Conservation (phyloP, 305 asterid species). For the Plantago coronopus region DNA sequence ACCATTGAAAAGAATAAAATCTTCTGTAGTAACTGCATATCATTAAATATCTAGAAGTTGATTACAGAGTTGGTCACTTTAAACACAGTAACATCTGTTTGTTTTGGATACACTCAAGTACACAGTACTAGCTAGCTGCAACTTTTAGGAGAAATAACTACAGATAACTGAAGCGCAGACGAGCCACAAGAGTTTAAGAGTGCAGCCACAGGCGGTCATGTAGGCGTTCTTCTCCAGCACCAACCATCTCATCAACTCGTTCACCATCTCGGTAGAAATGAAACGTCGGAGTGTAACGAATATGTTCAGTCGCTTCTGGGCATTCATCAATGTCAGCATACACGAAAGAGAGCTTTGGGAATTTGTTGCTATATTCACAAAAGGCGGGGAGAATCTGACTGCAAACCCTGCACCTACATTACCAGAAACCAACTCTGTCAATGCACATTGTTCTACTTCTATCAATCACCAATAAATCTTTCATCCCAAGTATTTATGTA, state of each 20-base stretch:
- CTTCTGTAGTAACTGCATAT: too few species aligned
- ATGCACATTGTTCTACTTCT: background rate
- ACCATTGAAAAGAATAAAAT: too few species aligned
- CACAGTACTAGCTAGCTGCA: too few species aligned
- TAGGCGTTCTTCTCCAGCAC: constrained; percentile 79
- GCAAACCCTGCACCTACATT: constrained; percentile 74
- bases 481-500: background rate
- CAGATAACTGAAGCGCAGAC: background rate
- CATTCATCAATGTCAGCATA: constrained; percentile 88
- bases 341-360: constrained; percentile 63
- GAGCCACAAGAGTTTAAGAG: constrained; percentile 33
- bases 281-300: constrained; percentile 77
- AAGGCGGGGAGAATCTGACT: constrained; percentile 69
- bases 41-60: too few species aligned
- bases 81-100: too few species aligned
- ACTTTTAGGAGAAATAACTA: background rate
- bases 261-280: constrained; percentile 84
- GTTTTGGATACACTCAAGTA: too few species aligned
- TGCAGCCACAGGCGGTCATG: constrained; percentile 92
- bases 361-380: constrained; percentile 46
- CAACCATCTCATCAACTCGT: constrained; percentile 89
- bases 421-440: background rate
- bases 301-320: constrained; percentile 48
- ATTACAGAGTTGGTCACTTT: too few species aligned
- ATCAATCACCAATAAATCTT: background rate